Evolutionary conservation across 345 rosid genomes (phyloP).

Genomic region (Gossypium anomalum): DNA sequence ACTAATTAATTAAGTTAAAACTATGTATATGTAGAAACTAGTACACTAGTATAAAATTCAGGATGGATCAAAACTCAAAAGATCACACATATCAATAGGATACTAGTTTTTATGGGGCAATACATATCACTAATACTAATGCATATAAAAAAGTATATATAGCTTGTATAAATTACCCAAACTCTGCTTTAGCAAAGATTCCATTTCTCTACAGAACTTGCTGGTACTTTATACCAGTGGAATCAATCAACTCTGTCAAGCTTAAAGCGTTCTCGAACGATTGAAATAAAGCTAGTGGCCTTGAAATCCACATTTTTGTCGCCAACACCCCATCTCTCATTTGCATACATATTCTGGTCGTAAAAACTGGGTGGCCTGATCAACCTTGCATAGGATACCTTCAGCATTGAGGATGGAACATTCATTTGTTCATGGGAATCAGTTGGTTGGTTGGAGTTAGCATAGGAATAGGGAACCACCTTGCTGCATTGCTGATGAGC

Average conservation of each 20-base stretch:
- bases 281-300: constrained; percentile 35
- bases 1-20: not conserved
- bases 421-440: not conserved
- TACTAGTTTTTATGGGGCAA: no score
- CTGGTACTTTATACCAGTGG: not conserved
- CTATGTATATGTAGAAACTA: not conserved
- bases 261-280: constrained; percentile 41
- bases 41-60: not conserved
- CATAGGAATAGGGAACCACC: constrained; percentile 22
- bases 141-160: not conserved
- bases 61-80: not conserved
- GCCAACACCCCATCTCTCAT: not conserved
- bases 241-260: constrained; percentile 20
- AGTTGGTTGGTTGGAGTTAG: constrained; percentile 6
- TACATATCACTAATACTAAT: no score
- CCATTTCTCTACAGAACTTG: not conserved
- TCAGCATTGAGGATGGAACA: not conserved
- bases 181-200: not conserved
- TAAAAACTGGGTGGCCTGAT: not conserved
- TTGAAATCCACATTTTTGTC: constrained; percentile 44
- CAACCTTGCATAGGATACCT: not conserved
- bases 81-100: not conserved
- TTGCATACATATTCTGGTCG: constrained; percentile 8
- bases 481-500: constrained; percentile 9
- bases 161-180: not conserved